Base-by-base conservation (phyloP, 495 filamentous ascomycete species). In the Tuber brumale region DNA sequence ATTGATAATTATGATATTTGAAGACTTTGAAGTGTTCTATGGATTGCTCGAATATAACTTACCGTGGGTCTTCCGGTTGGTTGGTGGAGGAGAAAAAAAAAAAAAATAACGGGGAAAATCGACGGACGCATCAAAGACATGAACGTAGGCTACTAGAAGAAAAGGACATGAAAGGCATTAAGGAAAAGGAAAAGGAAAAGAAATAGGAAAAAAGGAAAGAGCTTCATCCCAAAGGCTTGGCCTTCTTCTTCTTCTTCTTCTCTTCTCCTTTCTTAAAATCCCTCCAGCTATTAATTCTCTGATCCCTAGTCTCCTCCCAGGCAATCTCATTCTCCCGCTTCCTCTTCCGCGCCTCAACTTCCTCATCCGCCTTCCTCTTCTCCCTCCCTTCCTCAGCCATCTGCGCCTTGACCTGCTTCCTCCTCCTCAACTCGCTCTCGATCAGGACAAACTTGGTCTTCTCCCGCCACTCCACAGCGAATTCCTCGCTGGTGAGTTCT, bases 311-410 rank as follows among this genome's bases (percentile, higher is more conserved):
- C 83, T 91, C 88, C 86, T 99, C 95, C 96, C 96, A 99, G 57
- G 92, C 91, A 84, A 92, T 88, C 82, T 97, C 94, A 84, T 94
- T 90, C 83, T 98, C 94, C 72, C 96, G 87, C 88, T 97, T 97
- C 76, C 94, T 87, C 87, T 97, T 97, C 79, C 95, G 88, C 82
- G 87, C 89, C 82, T 94, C 93, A 23, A 92, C 70, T 85, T 98
- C 96, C 84, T 95, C 93, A 19, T 98, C 95, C 81, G 89, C 90
- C 83, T 91, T 92, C 82, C 90, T 89, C 87, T 96, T 90, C 87
- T 96, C 92, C 74, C 96, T 87, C 48, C 95, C 95, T 84, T 99
- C 95, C 86, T 99, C 95, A 83, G 95, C 93, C 91, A 98, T 89
- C 86, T 94, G 92, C 76, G 92, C 96, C 87, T 97, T 96, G 82